These are phyloP conservation scores for Mucor racemosus DNA, from an alignment of 371 early-diverging fungal genomes.

Conservation along the genomic window DNA sequence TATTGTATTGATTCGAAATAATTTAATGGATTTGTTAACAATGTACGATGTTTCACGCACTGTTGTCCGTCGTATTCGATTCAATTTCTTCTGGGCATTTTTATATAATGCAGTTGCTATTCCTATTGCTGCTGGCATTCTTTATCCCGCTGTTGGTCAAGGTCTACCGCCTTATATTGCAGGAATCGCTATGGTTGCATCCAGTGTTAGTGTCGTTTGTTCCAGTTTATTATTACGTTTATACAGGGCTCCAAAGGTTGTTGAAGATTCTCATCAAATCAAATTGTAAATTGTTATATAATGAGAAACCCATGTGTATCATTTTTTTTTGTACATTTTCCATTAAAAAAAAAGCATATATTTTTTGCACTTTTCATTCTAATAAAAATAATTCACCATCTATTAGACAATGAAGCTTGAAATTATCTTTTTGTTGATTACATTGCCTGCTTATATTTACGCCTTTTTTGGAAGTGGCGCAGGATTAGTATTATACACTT, in stretches of 20 bases:
- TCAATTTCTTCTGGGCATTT: constrained; percentile 86
- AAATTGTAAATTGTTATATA: constrained; percentile 8
- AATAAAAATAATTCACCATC: background rate
- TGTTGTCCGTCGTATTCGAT: constrained; percentile 70
- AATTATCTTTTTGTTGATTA: constrained; percentile 2
- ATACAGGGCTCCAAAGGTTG: constrained; percentile 48
- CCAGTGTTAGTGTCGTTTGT: constrained; percentile 77
- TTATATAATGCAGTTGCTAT: constrained; percentile 78
- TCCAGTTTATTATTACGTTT: constrained; percentile 68
- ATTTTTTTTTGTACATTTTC: background rate
- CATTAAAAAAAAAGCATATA: background rate
- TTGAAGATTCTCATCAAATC: constrained; percentile 23
- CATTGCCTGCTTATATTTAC: constrained; percentile 14
- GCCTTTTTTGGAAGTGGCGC: constrained; percentile 22
- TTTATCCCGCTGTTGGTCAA: constrained; percentile 58
- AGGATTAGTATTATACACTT: constrained; percentile 31
- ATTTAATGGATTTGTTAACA: constrained; percentile 69
- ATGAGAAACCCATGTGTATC: constrained; percentile 15
- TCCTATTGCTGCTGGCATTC: constrained; percentile 82
- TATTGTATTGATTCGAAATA: constrained; percentile 74
- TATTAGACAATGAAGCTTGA: background rate
- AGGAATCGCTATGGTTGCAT: constrained; percentile 83
- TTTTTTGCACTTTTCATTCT: background rate
- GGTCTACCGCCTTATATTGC: constrained; percentile 76
- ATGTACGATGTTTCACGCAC: constrained; percentile 68